phyloP scores from a whole-genome alignment of 768 basidiomycete genomes.

The Leccinum obscurum region DNA sequence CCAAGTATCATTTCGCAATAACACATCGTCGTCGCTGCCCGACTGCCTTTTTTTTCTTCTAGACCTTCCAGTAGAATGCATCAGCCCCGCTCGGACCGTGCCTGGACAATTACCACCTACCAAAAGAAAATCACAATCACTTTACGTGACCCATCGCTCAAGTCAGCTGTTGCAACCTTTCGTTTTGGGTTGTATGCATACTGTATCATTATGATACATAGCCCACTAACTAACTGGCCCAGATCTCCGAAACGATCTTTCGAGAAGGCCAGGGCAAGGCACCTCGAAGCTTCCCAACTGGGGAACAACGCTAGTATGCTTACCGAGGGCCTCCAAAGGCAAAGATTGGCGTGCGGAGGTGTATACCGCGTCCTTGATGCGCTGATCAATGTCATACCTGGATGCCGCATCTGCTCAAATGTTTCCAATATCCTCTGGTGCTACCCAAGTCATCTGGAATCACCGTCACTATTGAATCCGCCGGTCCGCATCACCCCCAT shows the following conservation, averaged over 20 bases:
- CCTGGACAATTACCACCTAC: conserved; percentile 2
- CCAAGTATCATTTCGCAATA: background rate
- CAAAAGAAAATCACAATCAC: background rate
- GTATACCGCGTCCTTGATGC: conserved; percentile 11
- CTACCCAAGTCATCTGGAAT: background rate
- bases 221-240: background rate
- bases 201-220: conserved; percentile 1
- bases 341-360: conserved; percentile 17
- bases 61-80: background rate
- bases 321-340: conserved; percentile 6
- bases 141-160: conserved; percentile 9
- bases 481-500: background rate
- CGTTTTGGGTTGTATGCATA: background rate
- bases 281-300: background rate
- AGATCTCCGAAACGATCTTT: conserved; percentile 3
- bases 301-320: conserved; percentile 1
- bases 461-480: background rate
- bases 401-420: background rate
- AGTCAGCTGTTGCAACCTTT: background rate
- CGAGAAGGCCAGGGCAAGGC: conserved; percentile 5
- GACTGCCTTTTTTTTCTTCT: background rate
- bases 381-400: conserved; percentile 3
- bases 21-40: background rate
- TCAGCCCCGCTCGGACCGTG: background rate
- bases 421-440: background rate